phyloP scores from a whole-genome alignment of 202 grass and related monocot species.

The Hordeum pubiflorum region DNA sequence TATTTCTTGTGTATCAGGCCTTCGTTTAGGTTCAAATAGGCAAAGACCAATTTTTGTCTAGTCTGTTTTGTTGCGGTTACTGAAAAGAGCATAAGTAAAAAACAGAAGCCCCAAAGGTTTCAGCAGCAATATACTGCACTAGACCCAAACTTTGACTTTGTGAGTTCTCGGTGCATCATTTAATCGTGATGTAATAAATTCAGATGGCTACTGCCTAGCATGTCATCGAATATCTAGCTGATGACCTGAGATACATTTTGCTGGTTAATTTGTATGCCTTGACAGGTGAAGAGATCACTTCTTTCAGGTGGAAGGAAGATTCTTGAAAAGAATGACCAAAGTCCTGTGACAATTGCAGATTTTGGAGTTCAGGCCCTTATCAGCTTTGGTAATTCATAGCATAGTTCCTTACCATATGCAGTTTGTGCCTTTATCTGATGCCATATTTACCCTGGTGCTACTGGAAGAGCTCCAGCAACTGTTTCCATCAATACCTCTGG shows the following conservation, averaged over 20 bases:
- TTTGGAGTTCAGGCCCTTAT: conserved; percentile 86
- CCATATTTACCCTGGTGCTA: conserved; percentile 17
- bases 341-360: conserved; percentile 79
- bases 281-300: conserved; percentile 70
- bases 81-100: neutral
- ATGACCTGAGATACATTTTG: conserved; percentile 4
- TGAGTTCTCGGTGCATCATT: neutral
- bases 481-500: conserved; percentile 76
- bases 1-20: neutral
- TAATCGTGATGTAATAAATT: neutral
- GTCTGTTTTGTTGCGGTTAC: neutral
- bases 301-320: conserved; percentile 53
- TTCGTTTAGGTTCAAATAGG: neutral
- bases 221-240: neutral
- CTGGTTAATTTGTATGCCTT: conserved; percentile 7
- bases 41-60: neutral
- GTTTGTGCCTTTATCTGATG: conserved; percentile 12
- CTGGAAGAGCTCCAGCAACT: conserved; percentile 62
- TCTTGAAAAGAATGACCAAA: conserved; percentile 79
- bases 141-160: neutral
- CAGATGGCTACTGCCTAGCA: neutral
- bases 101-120: neutral
- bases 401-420: neutral
- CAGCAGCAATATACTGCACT: neutral
- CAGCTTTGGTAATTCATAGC: conserved; percentile 63